phyloP scores from a whole-genome alignment of 2,329 filamentous ascomycete genomes.

The Botryotinia globosa region DNA sequence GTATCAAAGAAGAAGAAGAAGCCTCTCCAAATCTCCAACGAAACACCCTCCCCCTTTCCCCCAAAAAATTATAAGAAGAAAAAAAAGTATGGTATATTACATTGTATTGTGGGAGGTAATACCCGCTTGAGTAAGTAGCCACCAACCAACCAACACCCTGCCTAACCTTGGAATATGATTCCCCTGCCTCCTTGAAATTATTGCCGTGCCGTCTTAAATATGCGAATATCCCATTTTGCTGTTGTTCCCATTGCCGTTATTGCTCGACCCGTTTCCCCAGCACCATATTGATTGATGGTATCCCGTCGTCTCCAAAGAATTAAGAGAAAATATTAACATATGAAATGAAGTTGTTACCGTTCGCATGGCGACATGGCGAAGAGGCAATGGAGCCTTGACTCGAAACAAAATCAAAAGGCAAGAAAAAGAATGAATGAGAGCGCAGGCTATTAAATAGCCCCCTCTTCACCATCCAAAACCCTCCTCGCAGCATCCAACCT shows the following conservation, averaged over 20 bases:
- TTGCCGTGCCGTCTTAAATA: background rate
- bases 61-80: background rate
- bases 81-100: constrained; percentile 6
- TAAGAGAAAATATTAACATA: background rate
- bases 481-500: constrained; percentile 72
- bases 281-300: background rate
- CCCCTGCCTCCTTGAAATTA: background rate
- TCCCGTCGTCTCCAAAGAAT: background rate
- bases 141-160: background rate
- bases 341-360: background rate
- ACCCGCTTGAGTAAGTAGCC: background rate
- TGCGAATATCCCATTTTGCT: background rate
- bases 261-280: background rate
- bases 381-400: background rate
- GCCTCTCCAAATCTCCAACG: background rate
- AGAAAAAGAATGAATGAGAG: background rate
- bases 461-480: constrained; percentile 67
- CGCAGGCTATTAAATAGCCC: constrained; percentile 32
- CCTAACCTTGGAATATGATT: background rate
- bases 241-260: background rate
- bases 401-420: background rate
- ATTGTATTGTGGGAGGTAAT: background rate
- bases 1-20: constrained; percentile 13
- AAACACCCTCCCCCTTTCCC: background rate
- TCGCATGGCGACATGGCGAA: background rate